Base-by-base conservation (phyloP, 1,284 basidiomycete species). In the Cutaneotrichosporon sp. region DNA sequence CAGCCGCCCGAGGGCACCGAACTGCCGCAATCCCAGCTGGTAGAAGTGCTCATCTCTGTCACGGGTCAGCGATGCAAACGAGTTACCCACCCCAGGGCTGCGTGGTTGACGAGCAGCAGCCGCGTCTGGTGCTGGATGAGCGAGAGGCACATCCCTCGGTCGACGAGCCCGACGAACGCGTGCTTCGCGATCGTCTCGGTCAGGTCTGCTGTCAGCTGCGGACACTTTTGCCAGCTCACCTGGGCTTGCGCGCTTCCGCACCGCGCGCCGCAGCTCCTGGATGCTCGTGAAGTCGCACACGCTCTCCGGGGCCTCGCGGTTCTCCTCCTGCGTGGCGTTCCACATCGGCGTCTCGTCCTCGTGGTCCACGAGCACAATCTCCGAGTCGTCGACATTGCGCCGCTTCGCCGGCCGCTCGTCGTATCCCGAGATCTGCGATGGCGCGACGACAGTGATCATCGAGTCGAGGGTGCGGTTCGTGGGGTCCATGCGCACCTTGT, bases 81-180 rank as follows among this genome's bases (percentile, higher is more conserved):
- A 1, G 11, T 2, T 8, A 16, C 91, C 62, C 76, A 95, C 91
- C 88, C 87, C 43, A 95, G 79, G 1, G 87, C 81, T 18, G 86
- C 87, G 72, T 98, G 91, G 67, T 97, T 91, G 63, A 97, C 84
- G 7, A 98, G 84, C 75, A 94, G 95, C 1, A 99, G 81, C 68
- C 90, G 89, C 0, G 92, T 97, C 33, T 86, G 85, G 76, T 94
- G 87, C 75, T 99, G 97, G 1, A 99, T 82, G 31, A 98, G 80
- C 2, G 92, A 90, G 2, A 93, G 81, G 64, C 87, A 89, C 42
- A 86, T 84, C 20, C 84, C 78, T 9, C 88, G 77, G 74, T 97
- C 94, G 5, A 95, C 92, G 25, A 98, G 87, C 1, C 95, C 95
- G 34, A 99, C 94, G 73, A 97, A 97, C 0, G 87, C 90, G 72